Percentiles rank a stretch among this genome's conserved stretches.
These are phyloP conservation scores for Trichoderma sp. DNA, from an alignment of 2,329 filamentous ascomycete genomes.

Conservation along the genomic window DNA sequence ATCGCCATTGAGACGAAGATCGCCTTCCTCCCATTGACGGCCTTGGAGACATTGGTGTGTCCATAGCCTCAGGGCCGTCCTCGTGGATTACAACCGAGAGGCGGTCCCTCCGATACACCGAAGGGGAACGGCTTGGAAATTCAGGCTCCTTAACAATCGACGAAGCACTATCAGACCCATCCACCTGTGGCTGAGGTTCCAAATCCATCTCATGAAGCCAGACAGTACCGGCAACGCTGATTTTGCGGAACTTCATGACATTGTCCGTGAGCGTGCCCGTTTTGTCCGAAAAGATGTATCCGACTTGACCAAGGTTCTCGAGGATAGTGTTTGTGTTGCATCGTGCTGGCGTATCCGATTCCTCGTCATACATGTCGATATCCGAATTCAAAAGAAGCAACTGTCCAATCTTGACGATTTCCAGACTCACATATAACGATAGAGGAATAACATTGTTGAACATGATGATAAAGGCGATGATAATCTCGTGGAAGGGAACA, in stretches of 20 bases:
- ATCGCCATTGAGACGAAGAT: conserved; percentile 54
- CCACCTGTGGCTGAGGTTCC: conserved; percentile 33
- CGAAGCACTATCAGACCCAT: conserved; percentile 17
- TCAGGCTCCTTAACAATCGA: conserved; percentile 1
- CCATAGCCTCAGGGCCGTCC: conserved; percentile 26
- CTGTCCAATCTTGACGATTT: conserved; percentile 78
- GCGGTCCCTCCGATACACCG: conserved; percentile 33
- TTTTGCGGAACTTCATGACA: conserved; percentile 90
- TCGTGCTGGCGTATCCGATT: conserved; percentile 80
- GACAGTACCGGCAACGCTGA: conserved; percentile 84
- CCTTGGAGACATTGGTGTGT: conserved; percentile 33
- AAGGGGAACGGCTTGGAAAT: conserved; percentile 27
- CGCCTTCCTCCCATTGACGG: conserved; percentile 40
- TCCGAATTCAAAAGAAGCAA: conserved; percentile 80
- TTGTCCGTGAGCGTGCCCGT: conserved; percentile 95
- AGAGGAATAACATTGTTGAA: conserved; percentile 95
- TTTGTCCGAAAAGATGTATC: conserved; percentile 91
- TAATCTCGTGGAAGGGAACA: conserved; percentile 78
- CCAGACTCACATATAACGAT: conserved; percentile 86
- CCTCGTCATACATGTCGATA: conserved; percentile 86
- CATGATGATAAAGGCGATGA: conserved; percentile 91
- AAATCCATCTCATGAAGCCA: conserved; percentile 84
- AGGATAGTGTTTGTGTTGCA: conserved; percentile 94
- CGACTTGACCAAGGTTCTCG: conserved; percentile 89
- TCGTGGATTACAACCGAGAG: conserved; percentile 36